Conservation (phyloP, 805 yeast species). For the Ogataea paraovalis region DNA sequence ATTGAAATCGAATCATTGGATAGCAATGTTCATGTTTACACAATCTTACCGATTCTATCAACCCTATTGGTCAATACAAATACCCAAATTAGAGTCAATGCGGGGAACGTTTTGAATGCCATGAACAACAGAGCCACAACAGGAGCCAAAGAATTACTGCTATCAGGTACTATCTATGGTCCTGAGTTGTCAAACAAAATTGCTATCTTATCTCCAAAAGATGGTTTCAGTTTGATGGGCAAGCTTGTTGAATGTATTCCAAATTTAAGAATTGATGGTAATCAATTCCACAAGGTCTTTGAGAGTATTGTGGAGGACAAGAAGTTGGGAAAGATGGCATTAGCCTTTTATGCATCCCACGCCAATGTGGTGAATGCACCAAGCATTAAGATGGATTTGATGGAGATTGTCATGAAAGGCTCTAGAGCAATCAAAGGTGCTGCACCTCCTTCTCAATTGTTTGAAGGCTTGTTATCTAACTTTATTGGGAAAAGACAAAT, state of each 20-base stretch:
- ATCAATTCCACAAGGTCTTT: slow-evolving; percentile 39
- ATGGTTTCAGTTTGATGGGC: slow-evolving; percentile 45
- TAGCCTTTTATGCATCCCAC: slow-evolving; percentile 69
- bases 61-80: slow-evolving; percentile 51
- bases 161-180: slow-evolving; percentile 60
- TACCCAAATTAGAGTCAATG: slow-evolving; percentile 45
- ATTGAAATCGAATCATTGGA: slow-evolving; percentile 34
- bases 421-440: slow-evolving; percentile 38
- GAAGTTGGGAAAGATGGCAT: slow-evolving; percentile 50
- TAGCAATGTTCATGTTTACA: slow-evolving; percentile 36
- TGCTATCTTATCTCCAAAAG: slow-evolving; percentile 61
- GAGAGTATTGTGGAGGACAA: slow-evolving; percentile 41
- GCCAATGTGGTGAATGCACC: slow-evolving; percentile 50
- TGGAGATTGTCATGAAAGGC: slow-evolving; percentile 42
- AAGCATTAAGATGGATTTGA: slow-evolving; percentile 48
- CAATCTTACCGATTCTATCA: slow-evolving; percentile 55
- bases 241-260: slow-evolving; percentile 34
- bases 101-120: slow-evolving; percentile 35
- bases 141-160: slow-evolving; percentile 37
- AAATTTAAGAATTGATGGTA: slow-evolving; percentile 48
- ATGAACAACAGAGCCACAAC: slow-evolving; percentile 34
- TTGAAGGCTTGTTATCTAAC: slow-evolving; percentile 39
- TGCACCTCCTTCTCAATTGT: slow-evolving; percentile 43
- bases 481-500: slow-evolving; percentile 45
- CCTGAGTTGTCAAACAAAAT: slow-evolving; percentile 37